Conservation (phyloP, 2,329 filamentous ascomycete genomes). For the Aspergillus sp. region DNA sequence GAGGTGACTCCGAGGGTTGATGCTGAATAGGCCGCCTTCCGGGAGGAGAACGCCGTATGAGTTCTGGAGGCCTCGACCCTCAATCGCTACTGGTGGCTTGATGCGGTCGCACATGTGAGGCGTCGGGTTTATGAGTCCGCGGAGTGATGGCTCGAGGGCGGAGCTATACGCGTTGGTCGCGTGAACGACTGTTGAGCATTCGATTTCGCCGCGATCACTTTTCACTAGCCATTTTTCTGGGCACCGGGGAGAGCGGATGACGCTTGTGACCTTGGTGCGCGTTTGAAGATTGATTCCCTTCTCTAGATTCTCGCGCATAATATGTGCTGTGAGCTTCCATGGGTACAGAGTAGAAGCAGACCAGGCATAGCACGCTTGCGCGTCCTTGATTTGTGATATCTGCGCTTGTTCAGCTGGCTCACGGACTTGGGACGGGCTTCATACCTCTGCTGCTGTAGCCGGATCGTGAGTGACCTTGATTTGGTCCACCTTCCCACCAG, state of each 20-base stretch:
- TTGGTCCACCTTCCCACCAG: slow-evolving; percentile 1
- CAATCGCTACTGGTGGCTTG: not conserved
- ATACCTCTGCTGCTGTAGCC: not conserved
- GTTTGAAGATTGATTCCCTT: slow-evolving; percentile 9
- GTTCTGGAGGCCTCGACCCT: not conserved
- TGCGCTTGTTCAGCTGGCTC: not conserved
- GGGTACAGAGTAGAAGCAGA: slow-evolving; percentile 10
- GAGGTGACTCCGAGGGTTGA: slow-evolving; percentile 1
- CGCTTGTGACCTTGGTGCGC: not conserved
- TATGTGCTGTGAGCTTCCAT: slow-evolving; percentile 9
- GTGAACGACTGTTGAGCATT: slow-evolving; percentile 2
- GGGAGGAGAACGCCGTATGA: slow-evolving; percentile 8
- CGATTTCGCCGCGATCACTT: slow-evolving; percentile 4
- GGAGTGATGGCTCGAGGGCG: slow-evolving; percentile 5
- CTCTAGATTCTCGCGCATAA: slow-evolving; percentile 3
- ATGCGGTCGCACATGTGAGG: slow-evolving; percentile 13
- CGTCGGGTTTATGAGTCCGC: slow-evolving; percentile 3
- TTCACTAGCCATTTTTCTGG: not conserved
- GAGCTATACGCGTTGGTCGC: slow-evolving; percentile 14
- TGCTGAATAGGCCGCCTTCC: not conserved
- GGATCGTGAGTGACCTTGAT: slow-evolving; percentile 12
- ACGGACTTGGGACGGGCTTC: not conserved
- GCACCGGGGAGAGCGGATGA: not conserved
- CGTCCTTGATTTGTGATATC: slow-evolving; percentile 9
- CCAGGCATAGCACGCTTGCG: slow-evolving; percentile 7